These are phyloP conservation scores for Geotrichum klebahnii DNA, from an alignment of 1,139 yeast species.

Conservation along the genomic window DNA sequence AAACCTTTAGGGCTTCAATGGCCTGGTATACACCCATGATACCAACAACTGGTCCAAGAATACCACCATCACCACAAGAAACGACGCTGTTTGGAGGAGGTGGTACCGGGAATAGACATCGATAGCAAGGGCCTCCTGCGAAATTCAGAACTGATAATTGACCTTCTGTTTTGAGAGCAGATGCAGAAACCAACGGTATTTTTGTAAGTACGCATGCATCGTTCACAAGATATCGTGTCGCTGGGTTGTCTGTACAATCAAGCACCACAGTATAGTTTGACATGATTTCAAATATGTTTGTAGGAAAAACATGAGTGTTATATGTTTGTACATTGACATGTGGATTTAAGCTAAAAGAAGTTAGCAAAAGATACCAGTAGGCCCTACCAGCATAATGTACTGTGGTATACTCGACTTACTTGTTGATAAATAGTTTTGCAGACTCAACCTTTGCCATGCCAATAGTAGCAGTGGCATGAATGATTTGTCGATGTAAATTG, in stretches of 20 bases:
- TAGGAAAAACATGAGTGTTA: conserved; percentile 49
- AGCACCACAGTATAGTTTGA: conserved; percentile 61
- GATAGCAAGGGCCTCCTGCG: conserved; percentile 78
- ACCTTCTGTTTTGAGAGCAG: conserved; percentile 89
- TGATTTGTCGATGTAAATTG: conserved; percentile 83
- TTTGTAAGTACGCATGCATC: conserved; percentile 73
- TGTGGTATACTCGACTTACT: conserved; percentile 26
- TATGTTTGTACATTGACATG: conserved; percentile 53
- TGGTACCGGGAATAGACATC: conserved; percentile 89
- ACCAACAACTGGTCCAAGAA: conserved; percentile 93
- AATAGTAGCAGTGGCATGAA: conserved; percentile 63
- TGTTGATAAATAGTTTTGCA: conserved; percentile 53
- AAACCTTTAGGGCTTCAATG: conserved; percentile 72
- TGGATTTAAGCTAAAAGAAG: conserved; percentile 53
- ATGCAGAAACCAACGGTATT: conserved; percentile 80
- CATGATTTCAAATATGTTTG: conserved; percentile 63
- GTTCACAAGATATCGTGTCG: conserved; percentile 77
- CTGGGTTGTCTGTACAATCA: conserved; percentile 94
- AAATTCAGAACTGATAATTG: conserved; percentile 76
- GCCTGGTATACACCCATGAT: conserved; percentile 87
- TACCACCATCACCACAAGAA: conserved; percentile 92
- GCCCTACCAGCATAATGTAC: not conserved
- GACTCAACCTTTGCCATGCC: conserved; percentile 76
- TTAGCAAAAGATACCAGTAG: conserved; percentile 1
- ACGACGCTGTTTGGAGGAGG: conserved; percentile 82